Evolutionary conservation across 1,284 basidiomycete genomes (phyloP), one percentile per base, ranked within the genome.

Genomic region (Crepidotus sp.): DNA sequence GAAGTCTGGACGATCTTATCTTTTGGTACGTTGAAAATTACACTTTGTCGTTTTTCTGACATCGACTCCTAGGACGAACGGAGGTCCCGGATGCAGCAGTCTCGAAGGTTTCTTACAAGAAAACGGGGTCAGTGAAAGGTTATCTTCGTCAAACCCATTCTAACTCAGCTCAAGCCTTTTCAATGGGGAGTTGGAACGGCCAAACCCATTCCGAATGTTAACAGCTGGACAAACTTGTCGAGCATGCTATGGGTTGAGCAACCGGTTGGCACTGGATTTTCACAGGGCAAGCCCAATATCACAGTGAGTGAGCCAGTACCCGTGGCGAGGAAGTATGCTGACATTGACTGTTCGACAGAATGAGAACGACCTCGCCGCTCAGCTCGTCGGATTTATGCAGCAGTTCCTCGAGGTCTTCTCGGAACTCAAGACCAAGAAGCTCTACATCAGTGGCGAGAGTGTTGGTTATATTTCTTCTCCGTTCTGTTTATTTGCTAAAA

Each of bases 161-260:
- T 45, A 15, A 34, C 42, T 26, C 33, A 19, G 14, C 7, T 17
- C 29, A 43, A 85, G 74, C 83, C 82, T 0, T 69, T 87, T 58
- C 68, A 65, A 22, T 86, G 86, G 84, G 63, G 71, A 4, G 67
- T 55, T 36, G 86, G 86, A 1, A 75, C 76, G 51, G 79, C 77
- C 2, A 70, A 71, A 43, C 76, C 84, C 1, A 79, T 73, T 0
- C 63, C 62, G 1, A 92, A 90, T 52, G 72, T 80, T 50, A 76
- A 75, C 58, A 82, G 82, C 55, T 91, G 85, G 86, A 85, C 83
- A 1, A 89, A 90, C 55, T 64, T 89, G 21, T 83, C 82, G 1
- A 84, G 79, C 48, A 65, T 89, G n/a, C 63, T 90, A 11, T 91
- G 74, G 70, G 73, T 91, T 5, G 87, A 93, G 55, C 89, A 92